Conservation (phyloP, 1,139 yeast species). For the Hansenula anomala region DNA sequence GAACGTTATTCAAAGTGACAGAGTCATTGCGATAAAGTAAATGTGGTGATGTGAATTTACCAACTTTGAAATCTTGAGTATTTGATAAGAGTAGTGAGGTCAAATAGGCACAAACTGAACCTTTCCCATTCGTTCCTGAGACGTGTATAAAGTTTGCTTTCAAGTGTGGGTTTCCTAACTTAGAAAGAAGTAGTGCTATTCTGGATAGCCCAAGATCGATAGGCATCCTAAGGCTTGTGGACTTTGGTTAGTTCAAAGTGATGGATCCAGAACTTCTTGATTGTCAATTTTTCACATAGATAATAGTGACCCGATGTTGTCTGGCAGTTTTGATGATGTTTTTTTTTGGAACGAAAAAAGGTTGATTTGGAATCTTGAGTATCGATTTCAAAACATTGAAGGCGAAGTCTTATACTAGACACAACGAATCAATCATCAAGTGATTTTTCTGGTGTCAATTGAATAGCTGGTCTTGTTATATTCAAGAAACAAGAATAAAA, state of each 20-base stretch:
- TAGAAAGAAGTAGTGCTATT: conserved; percentile 47
- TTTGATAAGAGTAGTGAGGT: conserved; percentile 54
- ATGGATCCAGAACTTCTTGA: too few species aligned
- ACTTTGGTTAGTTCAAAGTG: too few species aligned
- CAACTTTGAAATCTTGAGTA: conserved; percentile 41
- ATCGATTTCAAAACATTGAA: too few species aligned
- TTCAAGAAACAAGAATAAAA: too few species aligned
- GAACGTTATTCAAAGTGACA: conserved; percentile 56
- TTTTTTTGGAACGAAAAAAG: neutral
- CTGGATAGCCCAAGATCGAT: conserved; percentile 68
- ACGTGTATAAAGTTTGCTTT: conserved; percentile 66
- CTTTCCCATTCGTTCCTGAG: conserved; percentile 96
- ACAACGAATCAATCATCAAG: too few species aligned
- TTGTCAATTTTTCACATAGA: neutral
- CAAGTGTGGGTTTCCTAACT: conserved; percentile 66
- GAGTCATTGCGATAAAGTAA: conserved; percentile 69
- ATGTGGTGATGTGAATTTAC: conserved; percentile 88
- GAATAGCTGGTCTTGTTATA: too few species aligned
- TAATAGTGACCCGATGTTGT: neutral
- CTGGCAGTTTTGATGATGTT: neutral
- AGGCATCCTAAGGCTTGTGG: conserved; percentile 31
- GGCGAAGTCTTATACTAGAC: too few species aligned
- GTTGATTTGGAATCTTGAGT: neutral
- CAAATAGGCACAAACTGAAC: conserved; percentile 79
- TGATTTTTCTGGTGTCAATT: too few species aligned